These are phyloP conservation scores for Metschnikowia baotianmanensis DNA, from an alignment of 805 yeast species.

Conservation along the genomic window DNA sequence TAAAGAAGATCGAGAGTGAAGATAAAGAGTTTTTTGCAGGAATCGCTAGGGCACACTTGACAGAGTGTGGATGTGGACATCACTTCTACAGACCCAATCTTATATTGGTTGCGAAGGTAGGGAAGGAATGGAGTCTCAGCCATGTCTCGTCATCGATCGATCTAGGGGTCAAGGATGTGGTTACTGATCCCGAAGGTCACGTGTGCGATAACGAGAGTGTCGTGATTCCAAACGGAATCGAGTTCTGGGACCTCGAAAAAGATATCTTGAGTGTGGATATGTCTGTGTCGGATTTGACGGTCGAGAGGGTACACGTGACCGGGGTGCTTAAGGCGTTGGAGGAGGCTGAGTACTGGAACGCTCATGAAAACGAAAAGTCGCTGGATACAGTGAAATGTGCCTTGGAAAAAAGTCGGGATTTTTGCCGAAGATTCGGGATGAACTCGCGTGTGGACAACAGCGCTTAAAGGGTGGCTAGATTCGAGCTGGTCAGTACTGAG, in stretches of 20 bases:
- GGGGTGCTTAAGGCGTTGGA: conserved; percentile 27
- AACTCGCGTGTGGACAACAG: too few species aligned
- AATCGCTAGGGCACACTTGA: conserved; percentile 42
- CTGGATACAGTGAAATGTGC: conserved; percentile 2
- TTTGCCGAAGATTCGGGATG: not conserved
- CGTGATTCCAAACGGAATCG: conserved; percentile 45
- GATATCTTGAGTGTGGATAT: conserved; percentile 33
- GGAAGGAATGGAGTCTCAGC: conserved; percentile 16
- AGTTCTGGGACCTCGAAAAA: conserved; percentile 34
- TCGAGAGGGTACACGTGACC: conserved; percentile 30
- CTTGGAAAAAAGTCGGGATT: conserved; percentile 1
- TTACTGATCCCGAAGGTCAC: conserved; percentile 26
- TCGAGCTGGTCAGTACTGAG: too few species aligned
- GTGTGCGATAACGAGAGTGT: conserved; percentile 37
- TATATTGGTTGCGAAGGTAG: conserved; percentile 33
- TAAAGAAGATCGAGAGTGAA: conserved; percentile 2
- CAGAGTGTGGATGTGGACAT: conserved; percentile 43
- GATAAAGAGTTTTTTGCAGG: conserved; percentile 45
- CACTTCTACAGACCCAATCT: conserved; percentile 46
- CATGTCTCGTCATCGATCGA: conserved; percentile 34
- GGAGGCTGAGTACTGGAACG: conserved; percentile 1
- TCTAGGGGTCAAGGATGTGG: conserved; percentile 27
- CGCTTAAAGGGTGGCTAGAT: too few species aligned
- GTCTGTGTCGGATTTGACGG: conserved; percentile 37
- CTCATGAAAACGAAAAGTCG: not conserved